Evolutionary conservation across 1,139 yeast genomes (phyloP).

Genomic region (Kluyveromyces sp.): DNA sequence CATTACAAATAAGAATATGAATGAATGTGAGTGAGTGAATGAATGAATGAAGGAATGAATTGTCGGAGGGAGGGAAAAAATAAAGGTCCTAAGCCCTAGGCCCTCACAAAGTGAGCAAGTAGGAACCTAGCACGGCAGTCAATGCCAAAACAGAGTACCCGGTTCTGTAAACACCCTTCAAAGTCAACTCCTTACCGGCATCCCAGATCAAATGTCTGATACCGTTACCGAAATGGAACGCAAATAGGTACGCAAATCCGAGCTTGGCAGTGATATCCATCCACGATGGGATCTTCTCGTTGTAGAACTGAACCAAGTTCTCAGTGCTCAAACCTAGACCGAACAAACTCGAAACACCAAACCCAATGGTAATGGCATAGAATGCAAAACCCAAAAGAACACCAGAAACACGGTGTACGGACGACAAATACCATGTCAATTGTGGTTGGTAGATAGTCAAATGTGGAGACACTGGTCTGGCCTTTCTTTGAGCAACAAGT

Average conservation of each 20-base stretch:
- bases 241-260: conserved; percentile 71
- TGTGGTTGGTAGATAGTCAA: conserved; percentile 85
- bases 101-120: conserved; percentile 38
- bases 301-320: conserved; percentile 42
- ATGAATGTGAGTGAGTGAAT: not conserved
- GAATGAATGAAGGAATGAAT: not conserved
- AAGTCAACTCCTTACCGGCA: conserved; percentile 64
- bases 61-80: conserved; percentile 4
- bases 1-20: too few relatives aligned
- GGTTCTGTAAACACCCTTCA: conserved; percentile 85
- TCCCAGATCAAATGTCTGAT: conserved; percentile 94
- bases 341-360: conserved; percentile 61
- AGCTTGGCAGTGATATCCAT: conserved; percentile 62
- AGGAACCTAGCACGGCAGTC: conserved; percentile 59
- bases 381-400: conserved; percentile 71
- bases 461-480: conserved; percentile 91
- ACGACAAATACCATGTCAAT: conserved; percentile 72
- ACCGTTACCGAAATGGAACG: conserved; percentile 80
- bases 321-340: conserved; percentile 61
- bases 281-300: conserved; percentile 52
- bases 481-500: conserved; percentile 71
- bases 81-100: not conserved
- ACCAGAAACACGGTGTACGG: conserved; percentile 84
- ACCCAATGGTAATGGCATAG: conserved; percentile 68
- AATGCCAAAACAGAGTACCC: conserved; percentile 78